Evolutionary conservation across 495 filamentous ascomycete species (phyloP).

Genomic region (Hyaloscypha bicolor): DNA sequence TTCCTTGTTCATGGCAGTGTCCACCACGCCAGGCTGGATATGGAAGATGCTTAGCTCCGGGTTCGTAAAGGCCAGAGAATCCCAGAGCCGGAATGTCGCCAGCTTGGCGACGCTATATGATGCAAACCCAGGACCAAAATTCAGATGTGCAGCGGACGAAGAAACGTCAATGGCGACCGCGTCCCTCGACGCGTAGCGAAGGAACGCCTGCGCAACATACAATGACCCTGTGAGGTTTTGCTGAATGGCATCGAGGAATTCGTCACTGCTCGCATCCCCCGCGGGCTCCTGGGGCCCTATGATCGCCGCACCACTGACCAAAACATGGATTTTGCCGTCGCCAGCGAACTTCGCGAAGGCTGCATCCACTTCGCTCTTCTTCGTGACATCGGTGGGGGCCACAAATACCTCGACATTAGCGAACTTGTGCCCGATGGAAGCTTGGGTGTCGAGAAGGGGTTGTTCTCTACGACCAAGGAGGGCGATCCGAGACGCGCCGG

Average conservation of each 20-base stretch:
- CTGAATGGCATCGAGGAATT: slow-evolving; percentile 39
- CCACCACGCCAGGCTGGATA: slow-evolving; percentile 50
- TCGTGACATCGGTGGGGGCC: slow-evolving; percentile 43
- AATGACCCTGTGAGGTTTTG: slow-evolving; percentile 43
- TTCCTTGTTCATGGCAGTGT: slow-evolving; percentile 44
- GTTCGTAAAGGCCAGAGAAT: slow-evolving; percentile 39
- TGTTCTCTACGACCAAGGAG: slow-evolving; percentile 30
- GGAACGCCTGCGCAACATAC: slow-evolving; percentile 43
- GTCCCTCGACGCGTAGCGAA: slow-evolving; percentile 39
- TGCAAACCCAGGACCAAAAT: slow-evolving; percentile 35
- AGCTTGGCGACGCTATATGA: slow-evolving; percentile 47
- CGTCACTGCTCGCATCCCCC: slow-evolving; percentile 34
- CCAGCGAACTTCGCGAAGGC: slow-evolving; percentile 37
- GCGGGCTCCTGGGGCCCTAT: slow-evolving; percentile 37
- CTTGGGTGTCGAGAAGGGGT: slow-evolving; percentile 35
- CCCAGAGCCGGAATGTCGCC: slow-evolving; percentile 44
- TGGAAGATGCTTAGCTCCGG: slow-evolving; percentile 45
- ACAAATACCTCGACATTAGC: slow-evolving; percentile 37
- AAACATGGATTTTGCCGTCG: slow-evolving; percentile 36
- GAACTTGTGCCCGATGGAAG: slow-evolving; percentile 26
- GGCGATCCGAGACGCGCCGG: slow-evolving; percentile 31
- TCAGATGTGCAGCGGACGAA: slow-evolving; percentile 43
- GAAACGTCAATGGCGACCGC: slow-evolving; percentile 42
- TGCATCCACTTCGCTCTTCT: slow-evolving; percentile 41
- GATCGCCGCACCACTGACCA: slow-evolving; percentile 37